These are phyloP conservation scores for Adenanthera pavonina DNA, from an alignment of 306 rosid genomes.

Conservation along the genomic window DNA sequence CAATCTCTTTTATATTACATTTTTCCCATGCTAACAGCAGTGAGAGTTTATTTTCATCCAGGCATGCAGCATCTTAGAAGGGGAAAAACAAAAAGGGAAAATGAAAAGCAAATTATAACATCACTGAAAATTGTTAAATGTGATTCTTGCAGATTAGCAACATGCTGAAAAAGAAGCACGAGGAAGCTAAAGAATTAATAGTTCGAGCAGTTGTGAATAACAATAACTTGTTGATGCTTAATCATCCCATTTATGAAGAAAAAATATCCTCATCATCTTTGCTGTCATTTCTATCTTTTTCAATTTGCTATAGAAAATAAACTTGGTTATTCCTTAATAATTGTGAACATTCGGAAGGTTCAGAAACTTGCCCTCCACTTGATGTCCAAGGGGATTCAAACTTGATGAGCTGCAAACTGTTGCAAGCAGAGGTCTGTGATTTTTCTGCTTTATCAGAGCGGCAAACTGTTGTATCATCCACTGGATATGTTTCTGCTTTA, in stretches of 20 bases:
- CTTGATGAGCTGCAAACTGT: conserved; percentile 43
- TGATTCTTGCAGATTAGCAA: conserved; percentile 70
- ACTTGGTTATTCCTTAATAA: conserved; percentile 54
- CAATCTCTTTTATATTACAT: not conserved
- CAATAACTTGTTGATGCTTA: conserved; percentile 85
- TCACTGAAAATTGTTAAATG: conserved; percentile 10
- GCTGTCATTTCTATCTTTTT: conserved; percentile 20
- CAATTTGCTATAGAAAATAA: conserved; percentile 11
- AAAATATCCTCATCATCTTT: conserved; percentile 73
- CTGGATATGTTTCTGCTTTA: conserved; percentile 17
- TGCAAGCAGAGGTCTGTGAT: conserved; percentile 43
- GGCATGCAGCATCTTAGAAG: conserved; percentile 11
- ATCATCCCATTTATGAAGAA: conserved; percentile 84
- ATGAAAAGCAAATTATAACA: not conserved
- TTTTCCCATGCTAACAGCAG: conserved; percentile 5
- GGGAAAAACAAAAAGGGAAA: not conserved
- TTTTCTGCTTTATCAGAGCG: too few relatives aligned
- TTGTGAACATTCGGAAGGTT: conserved; percentile 65
- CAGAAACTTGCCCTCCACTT: conserved; percentile 72
- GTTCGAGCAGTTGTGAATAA: conserved; percentile 80
- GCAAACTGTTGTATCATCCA: too few relatives aligned
- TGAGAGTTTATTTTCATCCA: conserved; percentile 11
- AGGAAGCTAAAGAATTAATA: conserved; percentile 80
- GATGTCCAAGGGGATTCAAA: conserved; percentile 62
- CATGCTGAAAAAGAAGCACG: conserved; percentile 85